Base-by-base conservation (phyloP, 208 protist species). In the Vickermania ingenoplastis region DNA sequence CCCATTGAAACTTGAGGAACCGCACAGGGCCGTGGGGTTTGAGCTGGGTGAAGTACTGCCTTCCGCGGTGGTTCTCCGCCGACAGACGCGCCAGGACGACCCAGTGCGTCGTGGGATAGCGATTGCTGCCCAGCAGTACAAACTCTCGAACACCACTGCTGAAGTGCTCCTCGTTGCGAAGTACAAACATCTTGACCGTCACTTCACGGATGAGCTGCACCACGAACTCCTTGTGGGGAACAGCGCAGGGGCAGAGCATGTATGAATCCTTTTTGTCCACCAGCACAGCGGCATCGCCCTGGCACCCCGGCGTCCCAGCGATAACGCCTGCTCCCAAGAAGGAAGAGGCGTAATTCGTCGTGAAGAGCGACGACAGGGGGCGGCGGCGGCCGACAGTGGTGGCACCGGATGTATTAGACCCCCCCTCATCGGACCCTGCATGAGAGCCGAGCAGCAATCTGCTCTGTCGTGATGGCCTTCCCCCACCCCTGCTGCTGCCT, bases 181-280 rank as follows among this genome's bases (percentile, higher is more conserved):
- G 23, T 1, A 57, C 63, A 27, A 79, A 27, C 26, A 63, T 62
- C 28, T 59, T 61, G 41, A 79, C 62, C 50, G 68, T 67, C 25
- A 79, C 72, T 17, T 63, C 67, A 29, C 73, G 73, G 27, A 75
- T 65, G 17, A 79, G 59, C 30, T 79, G 73, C 2, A 79, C 73
- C 27, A 67, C 69, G 24, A 79, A 75, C 14, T 63, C 41, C 36
- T 79, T 79, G 27, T 59, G 22, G 21, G 21, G 0, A 23, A 59
- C 63, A 23, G 56, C 49, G 26, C 73, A 79, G 1, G 54, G 36
- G 31, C 67, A 73, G 30, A 79, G 59, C 73, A 79, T 75, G 53
- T 79, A 79, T 36, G 70, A 74, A 22, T 75, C 68, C 17, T 5
- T 51, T 36, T 74, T 67, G 2, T 79, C 68, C 52, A 59, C 70